Base-by-base conservation (phyloP, 192 early-diverging fungal species). In the Neocallimastix lanati region DNA sequence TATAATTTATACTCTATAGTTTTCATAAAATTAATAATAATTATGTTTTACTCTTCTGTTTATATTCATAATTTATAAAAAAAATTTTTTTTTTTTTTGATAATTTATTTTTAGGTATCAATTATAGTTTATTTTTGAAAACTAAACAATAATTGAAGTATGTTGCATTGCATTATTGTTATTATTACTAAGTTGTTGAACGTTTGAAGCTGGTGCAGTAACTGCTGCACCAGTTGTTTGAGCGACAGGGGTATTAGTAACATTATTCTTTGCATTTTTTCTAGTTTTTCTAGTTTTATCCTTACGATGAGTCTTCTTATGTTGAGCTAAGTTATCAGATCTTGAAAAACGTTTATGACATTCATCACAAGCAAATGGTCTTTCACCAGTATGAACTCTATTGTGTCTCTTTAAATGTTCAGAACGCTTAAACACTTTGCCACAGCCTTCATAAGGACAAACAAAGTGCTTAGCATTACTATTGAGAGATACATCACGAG, bases 391-490 rank as follows among this genome's bases (percentile, higher is more conserved):
- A 82, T 97, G 96, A 21, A 93, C 93, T 78, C 94, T 91, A 79
- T 92, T 87, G 80, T 97, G 94, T 77, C 94, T 93, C 38, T 90
- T 91, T 79, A 96, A 89, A 81, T 96, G 94, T 83, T 96, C 94
- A 28, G 92, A 85, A 28, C 95, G 90, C 80, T 92, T 90, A 84
- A 96, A 96, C 5, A 67, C 50, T 67, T 67, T 67, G 4, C 50
- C 50, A 67, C 50, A 67, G 9, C 50, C 50, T 67, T 67, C 50
- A n/a, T 67, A 67, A n/a, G 50, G 50, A n/a, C 50, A 67, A n/a
- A 67, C n/a, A 7, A 67, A 67, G n/a, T 67, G 50, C 9, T 67
- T 67, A 0, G n/a, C 25, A 67, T 67, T 67, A 67, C 50, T 67
- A 11, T 67, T 67, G n/a, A 67, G 50, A n/a, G 16, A 25, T 11